Percentiles rank a stretch among this genome's conserved stretches.
Evolutionary conservation across 2,329 filamentous ascomycete genomes (phyloP).

Genomic region (Ambrosiella cleistominuta): DNA sequence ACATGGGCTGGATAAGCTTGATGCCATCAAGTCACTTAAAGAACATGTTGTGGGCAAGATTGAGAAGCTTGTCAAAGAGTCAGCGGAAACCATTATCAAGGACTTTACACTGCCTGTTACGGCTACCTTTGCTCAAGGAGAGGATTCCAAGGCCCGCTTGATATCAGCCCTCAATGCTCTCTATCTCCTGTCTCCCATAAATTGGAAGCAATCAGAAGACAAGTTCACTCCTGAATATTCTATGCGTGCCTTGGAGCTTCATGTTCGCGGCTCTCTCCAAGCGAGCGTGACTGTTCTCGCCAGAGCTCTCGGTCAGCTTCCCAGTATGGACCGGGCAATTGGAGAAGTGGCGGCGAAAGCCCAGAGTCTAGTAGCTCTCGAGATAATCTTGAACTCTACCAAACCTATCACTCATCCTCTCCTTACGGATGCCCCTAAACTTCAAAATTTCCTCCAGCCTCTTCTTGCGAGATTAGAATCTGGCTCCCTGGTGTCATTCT

Average conservation of each 20-base stretch:
- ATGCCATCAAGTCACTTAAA: slow-evolving; percentile 53
- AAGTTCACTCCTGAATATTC: slow-evolving; percentile 52
- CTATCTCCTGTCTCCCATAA: slow-evolving; percentile 60
- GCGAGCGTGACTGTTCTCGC: slow-evolving; percentile 59
- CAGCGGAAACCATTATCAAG: slow-evolving; percentile 60
- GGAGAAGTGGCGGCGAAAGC: slow-evolving; percentile 68
- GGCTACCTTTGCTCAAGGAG: slow-evolving; percentile 44
- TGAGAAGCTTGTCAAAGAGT: slow-evolving; percentile 55
- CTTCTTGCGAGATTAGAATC: slow-evolving; percentile 72
- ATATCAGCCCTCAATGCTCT: slow-evolving; percentile 59
- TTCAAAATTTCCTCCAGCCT: slow-evolving; percentile 6
- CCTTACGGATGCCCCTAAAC: slow-evolving; percentile 22
- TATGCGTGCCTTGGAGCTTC: slow-evolving; percentile 59
- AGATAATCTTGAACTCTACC: slow-evolving; percentile 53
- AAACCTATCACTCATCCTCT: slow-evolving; percentile 54
- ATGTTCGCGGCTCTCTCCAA: slow-evolving; percentile 65
- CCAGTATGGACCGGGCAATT: slow-evolving; percentile 65
- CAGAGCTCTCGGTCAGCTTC: slow-evolving; percentile 60
- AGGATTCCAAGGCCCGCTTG: slow-evolving; percentile 58
- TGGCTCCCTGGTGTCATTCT: slow-evolving; percentile 71
- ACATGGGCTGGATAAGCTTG: slow-evolving; percentile 54
- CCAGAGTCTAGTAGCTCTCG: slow-evolving; percentile 79
- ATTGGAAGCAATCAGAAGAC: slow-evolving; percentile 19
- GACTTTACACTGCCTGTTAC: slow-evolving; percentile 55
- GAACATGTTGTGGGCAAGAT: slow-evolving; percentile 51